Evolutionary conservation across 306 rosid species (phyloP).

Genomic region (Styphnolobium japonicum): DNA sequence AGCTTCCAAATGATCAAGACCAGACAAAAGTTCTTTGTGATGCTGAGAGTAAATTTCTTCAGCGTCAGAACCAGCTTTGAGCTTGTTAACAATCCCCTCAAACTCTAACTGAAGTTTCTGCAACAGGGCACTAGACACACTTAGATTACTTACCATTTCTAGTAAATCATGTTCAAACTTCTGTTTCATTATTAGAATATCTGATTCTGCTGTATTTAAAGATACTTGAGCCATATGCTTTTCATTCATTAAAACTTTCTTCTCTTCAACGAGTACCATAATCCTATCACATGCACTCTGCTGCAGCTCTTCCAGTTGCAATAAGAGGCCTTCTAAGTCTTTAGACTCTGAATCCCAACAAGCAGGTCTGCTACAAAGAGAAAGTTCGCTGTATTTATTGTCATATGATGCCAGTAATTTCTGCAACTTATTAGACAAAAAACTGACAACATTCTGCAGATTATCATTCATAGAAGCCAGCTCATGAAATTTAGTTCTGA

Average conservation of each 20-base stretch:
- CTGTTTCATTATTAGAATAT: conserved; percentile 54
- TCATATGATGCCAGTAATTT: conserved; percentile 54
- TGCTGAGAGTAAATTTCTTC: conserved; percentile 61
- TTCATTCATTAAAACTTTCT: conserved; percentile 47
- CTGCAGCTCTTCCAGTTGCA: conserved; percentile 70
- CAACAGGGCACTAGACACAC: conserved; percentile 51
- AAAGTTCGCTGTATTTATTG: conserved; percentile 33
- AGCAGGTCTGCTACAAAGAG: conserved; percentile 40
- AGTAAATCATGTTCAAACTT: conserved; percentile 53
- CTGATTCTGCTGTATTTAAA: conserved; percentile 51
- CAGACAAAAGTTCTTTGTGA: conserved; percentile 56
- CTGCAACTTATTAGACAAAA: conserved; percentile 50
- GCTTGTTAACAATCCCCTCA: conserved; percentile 58
- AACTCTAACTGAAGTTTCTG: conserved; percentile 67
- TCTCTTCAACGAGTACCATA: conserved; percentile 66
- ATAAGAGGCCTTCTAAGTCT: conserved; percentile 46
- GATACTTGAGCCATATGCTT: conserved; percentile 54
- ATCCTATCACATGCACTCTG: conserved; percentile 49
- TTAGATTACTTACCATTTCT: conserved; percentile 46
- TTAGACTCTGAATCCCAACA: conserved; percentile 43
- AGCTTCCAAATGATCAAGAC: conserved; percentile 58
- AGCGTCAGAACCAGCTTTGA: conserved; percentile 47
- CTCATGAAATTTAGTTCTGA: conserved; percentile 49
- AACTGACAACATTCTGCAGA: conserved; percentile 49
- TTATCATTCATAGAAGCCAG: conserved; percentile 55